Conservation (phyloP, 2,329 filamentous ascomycete species). For the Alternaria dauci region DNA sequence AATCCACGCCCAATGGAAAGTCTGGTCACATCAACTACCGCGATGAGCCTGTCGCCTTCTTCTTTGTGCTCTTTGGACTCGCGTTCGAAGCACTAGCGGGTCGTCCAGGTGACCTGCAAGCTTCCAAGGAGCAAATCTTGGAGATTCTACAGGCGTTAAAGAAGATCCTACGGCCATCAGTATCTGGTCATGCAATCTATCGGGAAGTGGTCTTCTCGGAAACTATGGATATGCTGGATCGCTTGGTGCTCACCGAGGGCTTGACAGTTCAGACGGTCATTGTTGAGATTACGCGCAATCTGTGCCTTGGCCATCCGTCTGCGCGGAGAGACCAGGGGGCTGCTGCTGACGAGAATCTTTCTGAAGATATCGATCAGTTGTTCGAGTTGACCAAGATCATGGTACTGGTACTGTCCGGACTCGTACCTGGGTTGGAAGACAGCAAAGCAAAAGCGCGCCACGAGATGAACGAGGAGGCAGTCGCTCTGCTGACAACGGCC, state of each 20-base stretch:
- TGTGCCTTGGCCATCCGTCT: constrained; percentile 91
- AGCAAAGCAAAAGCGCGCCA: constrained; percentile 65
- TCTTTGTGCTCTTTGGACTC: constrained; percentile 96
- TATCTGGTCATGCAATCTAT: constrained; percentile 96
- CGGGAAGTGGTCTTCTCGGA: constrained; percentile 95
- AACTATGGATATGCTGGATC: constrained; percentile 94
- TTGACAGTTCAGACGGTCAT: constrained; percentile 90
- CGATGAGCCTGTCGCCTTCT: constrained; percentile 97
- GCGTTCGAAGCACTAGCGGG: constrained; percentile 95
- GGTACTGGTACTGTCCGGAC: constrained; percentile 85
- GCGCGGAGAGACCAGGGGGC: constrained; percentile 72
- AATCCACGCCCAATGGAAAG: constrained; percentile 60
- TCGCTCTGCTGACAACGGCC: constrained; percentile 79
- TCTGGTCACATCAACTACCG: constrained; percentile 90
- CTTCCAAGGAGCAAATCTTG: constrained; percentile 79
- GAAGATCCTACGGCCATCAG: constrained; percentile 92
- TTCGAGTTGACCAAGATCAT: constrained; percentile 98
- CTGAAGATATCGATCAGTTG: constrained; percentile 96
- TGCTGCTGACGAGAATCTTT: constrained; percentile 74
- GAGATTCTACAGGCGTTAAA: constrained; percentile 91
- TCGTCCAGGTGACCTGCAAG: constrained; percentile 74
- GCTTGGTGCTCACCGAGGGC: constrained; percentile 89
- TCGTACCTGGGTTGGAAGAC: constrained; percentile 83
- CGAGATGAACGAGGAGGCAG: constrained; percentile 85
- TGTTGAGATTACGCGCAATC: constrained; percentile 88